Percentiles rank a stretch among this genome's conserved stretches.
Conservation (phyloP, 2,329 filamentous ascomycete genomes). For the Bertia moriformis region DNA sequence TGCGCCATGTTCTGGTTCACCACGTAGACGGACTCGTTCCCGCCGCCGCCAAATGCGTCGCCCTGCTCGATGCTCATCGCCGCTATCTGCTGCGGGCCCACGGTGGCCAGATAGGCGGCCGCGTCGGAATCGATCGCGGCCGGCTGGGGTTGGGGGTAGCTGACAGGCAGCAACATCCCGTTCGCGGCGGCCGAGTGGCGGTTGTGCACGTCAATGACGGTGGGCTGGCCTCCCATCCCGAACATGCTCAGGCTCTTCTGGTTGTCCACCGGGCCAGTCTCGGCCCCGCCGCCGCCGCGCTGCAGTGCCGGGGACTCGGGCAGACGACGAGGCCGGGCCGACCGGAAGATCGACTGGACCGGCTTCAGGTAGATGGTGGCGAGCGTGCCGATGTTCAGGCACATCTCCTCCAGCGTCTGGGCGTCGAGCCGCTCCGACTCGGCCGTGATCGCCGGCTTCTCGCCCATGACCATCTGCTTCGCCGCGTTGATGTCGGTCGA, state of each 20-base stretch:
- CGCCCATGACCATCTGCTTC: slow-evolving; percentile 84
- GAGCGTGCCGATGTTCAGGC: slow-evolving; percentile 85
- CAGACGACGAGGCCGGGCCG: slow-evolving; percentile 66
- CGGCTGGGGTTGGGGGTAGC: too few species aligned
- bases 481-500: slow-evolving; percentile 82
- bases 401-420: slow-evolving; percentile 87
- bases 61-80: slow-evolving; percentile 55
- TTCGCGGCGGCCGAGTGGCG: slow-evolving; percentile 12
- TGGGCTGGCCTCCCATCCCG: slow-evolving; percentile 34
- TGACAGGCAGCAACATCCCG: slow-evolving; percentile 32
- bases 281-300: slow-evolving; percentile 41
- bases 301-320: slow-evolving; percentile 77
- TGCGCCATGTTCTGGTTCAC: slow-evolving; percentile 73
- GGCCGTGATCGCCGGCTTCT: slow-evolving; percentile 90
- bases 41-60: slow-evolving; percentile 49
- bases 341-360: slow-evolving; percentile 90
- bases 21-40: slow-evolving; percentile 43
- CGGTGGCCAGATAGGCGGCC: slow-evolving; percentile 74
- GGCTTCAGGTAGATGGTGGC: slow-evolving; percentile 97
- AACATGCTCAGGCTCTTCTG: slow-evolving; percentile 48
- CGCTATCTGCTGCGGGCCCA: slow-evolving; percentile 59
- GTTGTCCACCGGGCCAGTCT: slow-evolving; percentile 34
- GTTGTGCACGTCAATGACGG: slow-evolving; percentile 30
- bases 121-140: slow-evolving; percentile 72
- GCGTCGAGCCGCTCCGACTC: slow-evolving; percentile 91